Evolutionary conservation across 768 basidiomycete genomes (phyloP).

Genomic region (Macrolepiota dolichaula): DNA sequence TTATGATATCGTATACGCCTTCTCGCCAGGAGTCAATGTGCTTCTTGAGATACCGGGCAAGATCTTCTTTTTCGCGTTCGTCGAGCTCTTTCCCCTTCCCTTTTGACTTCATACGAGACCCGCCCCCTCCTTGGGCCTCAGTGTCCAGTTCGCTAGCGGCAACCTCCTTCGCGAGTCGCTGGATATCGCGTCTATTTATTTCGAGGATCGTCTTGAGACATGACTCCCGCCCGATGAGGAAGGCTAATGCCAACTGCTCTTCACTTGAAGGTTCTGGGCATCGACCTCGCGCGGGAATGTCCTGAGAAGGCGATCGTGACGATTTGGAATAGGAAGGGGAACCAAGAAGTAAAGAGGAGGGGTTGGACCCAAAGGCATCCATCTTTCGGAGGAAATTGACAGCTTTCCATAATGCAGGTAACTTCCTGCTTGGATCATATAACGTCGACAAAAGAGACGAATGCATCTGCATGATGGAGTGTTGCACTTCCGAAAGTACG

Average conservation of each 20-base stretch:
- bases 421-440: conserved; percentile 77
- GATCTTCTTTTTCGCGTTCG: conserved; percentile 65
- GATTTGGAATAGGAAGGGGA: background rate
- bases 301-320: conserved; percentile 22
- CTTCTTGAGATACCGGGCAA: conserved; percentile 75
- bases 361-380: conserved; percentile 49
- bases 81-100: conserved; percentile 32
- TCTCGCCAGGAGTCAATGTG: conserved; percentile 92
- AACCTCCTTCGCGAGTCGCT: conserved; percentile 27
- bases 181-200: conserved; percentile 45
- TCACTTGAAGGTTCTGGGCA: conserved; percentile 37
- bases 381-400: conserved; percentile 84
- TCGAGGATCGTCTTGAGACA: conserved; percentile 60
- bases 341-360: background rate
- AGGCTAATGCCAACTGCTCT: conserved; percentile 84
- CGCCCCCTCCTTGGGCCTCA: background rate
- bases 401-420: conserved; percentile 88
- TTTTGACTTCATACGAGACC: conserved; percentile 16
- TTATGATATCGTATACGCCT: conserved; percentile 87
- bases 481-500: conserved; percentile 63
- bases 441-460: conserved; percentile 74
- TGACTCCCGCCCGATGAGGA: conserved; percentile 64
- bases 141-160: background rate
- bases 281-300: conserved; percentile 18
- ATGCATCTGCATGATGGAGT: conserved; percentile 70